Conservation (phyloP, 2,329 filamentous ascomycete species). For the Hypoxylon sp. region DNA sequence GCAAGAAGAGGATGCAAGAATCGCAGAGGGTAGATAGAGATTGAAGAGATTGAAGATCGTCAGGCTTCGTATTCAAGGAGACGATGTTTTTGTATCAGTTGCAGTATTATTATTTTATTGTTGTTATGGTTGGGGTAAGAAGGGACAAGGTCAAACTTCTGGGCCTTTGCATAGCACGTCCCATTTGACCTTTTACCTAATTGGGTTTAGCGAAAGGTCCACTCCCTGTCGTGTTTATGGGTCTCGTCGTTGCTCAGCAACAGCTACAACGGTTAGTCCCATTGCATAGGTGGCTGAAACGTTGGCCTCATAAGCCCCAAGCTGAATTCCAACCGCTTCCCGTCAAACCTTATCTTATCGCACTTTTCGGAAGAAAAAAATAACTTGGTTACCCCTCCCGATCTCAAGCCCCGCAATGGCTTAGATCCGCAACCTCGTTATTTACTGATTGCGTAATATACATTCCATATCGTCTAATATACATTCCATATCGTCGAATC, state of each 20-base stretch:
- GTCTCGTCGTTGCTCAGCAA: conserved; percentile 50
- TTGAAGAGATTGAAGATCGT: conserved; percentile 39
- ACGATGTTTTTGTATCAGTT: conserved; percentile 53
- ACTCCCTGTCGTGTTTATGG: conserved; percentile 42
- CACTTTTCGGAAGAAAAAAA: conserved; percentile 5
- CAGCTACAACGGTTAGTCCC: conserved; percentile 39
- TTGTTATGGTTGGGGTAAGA: conserved; percentile 51
- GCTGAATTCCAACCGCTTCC: conserved; percentile 38
- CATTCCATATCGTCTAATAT: conserved; percentile 37
- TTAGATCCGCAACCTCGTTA: conserved; percentile 22
- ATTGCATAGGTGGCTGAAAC: conserved; percentile 43
- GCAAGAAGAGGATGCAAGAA: conserved; percentile 14
- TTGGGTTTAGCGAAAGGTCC: conserved; percentile 31
- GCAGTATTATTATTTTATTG: conserved; percentile 50
- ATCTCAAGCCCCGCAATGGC: conserved; percentile 29
- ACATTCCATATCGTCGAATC: conserved; percentile 37
- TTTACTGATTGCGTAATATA: conserved; percentile 44
- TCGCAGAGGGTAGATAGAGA: conserved; percentile 14
- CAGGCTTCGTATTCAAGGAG: conserved; percentile 37
- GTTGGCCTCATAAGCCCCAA: conserved; percentile 36
- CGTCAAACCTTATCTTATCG: conserved; percentile 36
- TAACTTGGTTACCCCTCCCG: conserved; percentile 31
- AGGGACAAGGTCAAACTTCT: conserved; percentile 31
- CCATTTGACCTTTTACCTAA: conserved; percentile 48
- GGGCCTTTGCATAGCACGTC: conserved; percentile 46